Conservation (phyloP, 768 basidiomycete genomes). For the Trametes cinnabarina region DNA sequence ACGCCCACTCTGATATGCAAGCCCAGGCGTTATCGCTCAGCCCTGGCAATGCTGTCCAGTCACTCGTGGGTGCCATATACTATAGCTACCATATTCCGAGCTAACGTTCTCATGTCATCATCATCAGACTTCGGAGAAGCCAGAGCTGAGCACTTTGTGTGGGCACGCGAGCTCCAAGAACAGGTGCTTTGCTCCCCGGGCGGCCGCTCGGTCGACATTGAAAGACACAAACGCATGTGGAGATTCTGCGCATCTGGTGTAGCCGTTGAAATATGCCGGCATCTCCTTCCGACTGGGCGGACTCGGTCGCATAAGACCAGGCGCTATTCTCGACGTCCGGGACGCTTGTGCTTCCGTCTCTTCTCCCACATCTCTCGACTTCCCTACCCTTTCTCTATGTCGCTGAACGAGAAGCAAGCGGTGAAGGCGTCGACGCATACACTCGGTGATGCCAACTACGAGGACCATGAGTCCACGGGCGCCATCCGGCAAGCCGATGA, state of each 20-base stretch:
- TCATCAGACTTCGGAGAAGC: not conserved
- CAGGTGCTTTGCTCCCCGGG: not conserved
- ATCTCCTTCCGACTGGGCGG: not conserved
- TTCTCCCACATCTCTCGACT: constrained; percentile 4
- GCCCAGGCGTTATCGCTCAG: constrained; percentile 5
- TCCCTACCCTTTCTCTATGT: not conserved
- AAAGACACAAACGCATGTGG: constrained; percentile 2
- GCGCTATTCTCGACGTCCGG: not conserved
- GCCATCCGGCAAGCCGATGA: constrained; percentile 49
- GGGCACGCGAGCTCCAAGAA: not conserved
- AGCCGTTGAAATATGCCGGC: not conserved
- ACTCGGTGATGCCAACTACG: not conserved
- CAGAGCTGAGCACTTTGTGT: not conserved
- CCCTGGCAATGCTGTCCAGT: not conserved
- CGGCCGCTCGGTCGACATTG: not conserved
- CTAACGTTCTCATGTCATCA: not conserved
- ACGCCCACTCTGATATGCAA: constrained; percentile 4
- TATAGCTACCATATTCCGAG: not conserved
- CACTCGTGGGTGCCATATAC: not conserved
- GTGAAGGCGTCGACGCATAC: constrained; percentile 12
- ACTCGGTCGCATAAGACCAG: constrained; percentile 4
- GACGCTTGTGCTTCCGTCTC: not conserved
- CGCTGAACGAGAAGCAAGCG: constrained; percentile 23
- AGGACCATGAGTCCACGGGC: constrained; percentile 17
- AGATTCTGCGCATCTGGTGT: not conserved